Percentiles rank a stretch among this genome's conserved stretches.
Evolutionary conservation across 192 early-diverging fungal species (phyloP).

Genomic region (Pilaira anomala): DNA sequence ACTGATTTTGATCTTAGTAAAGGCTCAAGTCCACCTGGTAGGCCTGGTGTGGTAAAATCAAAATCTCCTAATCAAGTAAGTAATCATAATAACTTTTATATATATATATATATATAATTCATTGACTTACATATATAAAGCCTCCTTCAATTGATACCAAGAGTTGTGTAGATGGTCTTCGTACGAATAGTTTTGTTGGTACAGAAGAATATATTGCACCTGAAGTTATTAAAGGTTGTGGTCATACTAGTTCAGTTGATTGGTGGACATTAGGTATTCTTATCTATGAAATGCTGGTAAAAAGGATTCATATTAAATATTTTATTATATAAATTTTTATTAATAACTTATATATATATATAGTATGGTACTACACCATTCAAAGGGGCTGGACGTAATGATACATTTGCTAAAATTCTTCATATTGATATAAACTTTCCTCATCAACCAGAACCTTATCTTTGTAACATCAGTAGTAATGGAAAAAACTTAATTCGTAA

Average conservation of each 20-base stretch:
- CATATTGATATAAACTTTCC: slow-evolving; percentile 79
- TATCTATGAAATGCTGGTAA: slow-evolving; percentile 95
- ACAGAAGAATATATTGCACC: slow-evolving; percentile 99
- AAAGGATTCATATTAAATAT: neutral
- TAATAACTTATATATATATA: neutral
- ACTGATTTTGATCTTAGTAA: slow-evolving; percentile 99
- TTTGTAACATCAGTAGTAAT: slow-evolving; percentile 4
- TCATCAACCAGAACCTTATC: slow-evolving; percentile 25
- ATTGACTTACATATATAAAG: too few species aligned
- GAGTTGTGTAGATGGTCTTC: slow-evolving; percentile 77
- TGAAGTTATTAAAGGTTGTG: slow-evolving; percentile 93
- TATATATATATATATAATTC: neutral
- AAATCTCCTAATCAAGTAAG: slow-evolving; percentile 46
- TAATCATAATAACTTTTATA: neutral
- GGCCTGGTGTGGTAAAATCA: slow-evolving; percentile 63
- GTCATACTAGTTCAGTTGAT: slow-evolving; percentile 93
- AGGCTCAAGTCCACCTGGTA: slow-evolving; percentile 80
- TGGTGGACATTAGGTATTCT: slow-evolving; percentile 99
- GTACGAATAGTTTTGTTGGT: slow-evolving; percentile 98
- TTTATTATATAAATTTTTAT: neutral
- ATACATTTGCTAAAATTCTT: slow-evolving; percentile 87
- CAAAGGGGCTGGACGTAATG: slow-evolving; percentile 85
- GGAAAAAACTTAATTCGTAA: slow-evolving; percentile 80
- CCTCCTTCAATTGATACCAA: slow-evolving; percentile 83
- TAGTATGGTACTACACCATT: slow-evolving; percentile 93